Evolutionary conservation across 352 stramenopile species (phyloP).

Genomic region (Paralagenidium karlingii): DNA sequence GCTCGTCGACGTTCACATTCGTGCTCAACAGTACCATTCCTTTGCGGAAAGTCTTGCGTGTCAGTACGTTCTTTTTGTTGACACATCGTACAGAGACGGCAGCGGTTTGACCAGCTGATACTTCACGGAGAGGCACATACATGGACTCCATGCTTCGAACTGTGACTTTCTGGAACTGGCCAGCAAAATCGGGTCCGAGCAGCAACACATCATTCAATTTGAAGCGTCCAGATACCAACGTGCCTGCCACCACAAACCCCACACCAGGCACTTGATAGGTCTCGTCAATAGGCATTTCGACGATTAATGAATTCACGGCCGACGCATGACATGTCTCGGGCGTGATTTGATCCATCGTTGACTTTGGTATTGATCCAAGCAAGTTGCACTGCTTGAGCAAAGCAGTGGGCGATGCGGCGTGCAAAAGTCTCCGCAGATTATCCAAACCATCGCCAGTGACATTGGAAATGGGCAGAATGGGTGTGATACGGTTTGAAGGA

Average conservation of each 20-base stretch:
- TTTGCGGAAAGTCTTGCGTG: constrained; percentile 80
- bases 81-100: constrained; percentile 79
- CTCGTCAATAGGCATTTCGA: constrained; percentile 84
- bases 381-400: constrained; percentile 36
- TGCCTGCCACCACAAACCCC: constrained; percentile 89
- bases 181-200: constrained; percentile 84
- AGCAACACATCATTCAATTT: constrained; percentile 80
- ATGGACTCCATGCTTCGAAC: constrained; percentile 84
- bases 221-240: constrained; percentile 87
- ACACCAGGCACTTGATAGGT: constrained; percentile 89
- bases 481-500: constrained; percentile 87
- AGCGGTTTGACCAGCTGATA: constrained; percentile 73
- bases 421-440: constrained; percentile 67
- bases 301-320: no score
- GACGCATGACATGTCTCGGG: not conserved
- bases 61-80: constrained; percentile 81
- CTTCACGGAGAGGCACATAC: constrained; percentile 84
- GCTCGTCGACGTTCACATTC: constrained; percentile 59
- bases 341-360: constrained; percentile 8
- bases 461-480: constrained; percentile 95
- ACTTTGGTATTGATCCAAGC: constrained; percentile 29
- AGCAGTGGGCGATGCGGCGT: constrained; percentile 42
- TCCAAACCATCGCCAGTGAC: constrained; percentile 92
- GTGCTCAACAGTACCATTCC: constrained; percentile 86
- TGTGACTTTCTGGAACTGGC: constrained; percentile 75